Evolutionary conservation across 306 rosid genomes (phyloP).

Genomic region (Sophora flavescens): DNA sequence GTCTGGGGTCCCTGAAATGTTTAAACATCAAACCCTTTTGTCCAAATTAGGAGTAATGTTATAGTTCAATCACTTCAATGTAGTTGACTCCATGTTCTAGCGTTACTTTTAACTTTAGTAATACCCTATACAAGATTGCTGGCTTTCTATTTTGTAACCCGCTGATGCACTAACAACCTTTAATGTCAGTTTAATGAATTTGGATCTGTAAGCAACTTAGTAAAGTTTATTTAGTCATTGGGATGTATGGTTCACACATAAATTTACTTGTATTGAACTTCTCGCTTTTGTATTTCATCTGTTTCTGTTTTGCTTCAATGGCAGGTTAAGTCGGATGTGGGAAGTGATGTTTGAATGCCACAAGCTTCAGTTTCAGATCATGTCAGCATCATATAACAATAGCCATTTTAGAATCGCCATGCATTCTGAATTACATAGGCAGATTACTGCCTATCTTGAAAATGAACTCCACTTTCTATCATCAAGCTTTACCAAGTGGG

Average conservation of each 20-base stretch:
- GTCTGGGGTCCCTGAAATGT: not conserved
- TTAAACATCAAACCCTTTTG: not conserved
- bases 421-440: constrained; percentile 73
- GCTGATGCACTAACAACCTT: constrained; percentile 17
- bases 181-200: constrained; percentile 1
- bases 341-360: constrained; percentile 88
- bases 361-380: constrained; percentile 78
- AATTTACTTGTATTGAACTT: constrained; percentile 25
- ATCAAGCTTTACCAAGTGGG: constrained; percentile 79
- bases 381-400: constrained; percentile 60
- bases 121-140: constrained; percentile 15
- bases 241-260: not conserved
- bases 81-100: constrained; percentile 11
- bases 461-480: constrained; percentile 68
- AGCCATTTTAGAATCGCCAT: constrained; percentile 62
- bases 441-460: constrained; percentile 74
- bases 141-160: not conserved
- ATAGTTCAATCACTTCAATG: not conserved
- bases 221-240: constrained; percentile 1
- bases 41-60: constrained; percentile 6
- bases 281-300: constrained; percentile 46
- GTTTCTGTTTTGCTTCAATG: constrained; percentile 35
- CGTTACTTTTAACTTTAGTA: constrained; percentile 8
- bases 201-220: constrained; percentile 28
- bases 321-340: constrained; percentile 93